Base-by-base conservation (phyloP, 2,329 filamentous ascomycete species). In the Xylaria sp. region DNA sequence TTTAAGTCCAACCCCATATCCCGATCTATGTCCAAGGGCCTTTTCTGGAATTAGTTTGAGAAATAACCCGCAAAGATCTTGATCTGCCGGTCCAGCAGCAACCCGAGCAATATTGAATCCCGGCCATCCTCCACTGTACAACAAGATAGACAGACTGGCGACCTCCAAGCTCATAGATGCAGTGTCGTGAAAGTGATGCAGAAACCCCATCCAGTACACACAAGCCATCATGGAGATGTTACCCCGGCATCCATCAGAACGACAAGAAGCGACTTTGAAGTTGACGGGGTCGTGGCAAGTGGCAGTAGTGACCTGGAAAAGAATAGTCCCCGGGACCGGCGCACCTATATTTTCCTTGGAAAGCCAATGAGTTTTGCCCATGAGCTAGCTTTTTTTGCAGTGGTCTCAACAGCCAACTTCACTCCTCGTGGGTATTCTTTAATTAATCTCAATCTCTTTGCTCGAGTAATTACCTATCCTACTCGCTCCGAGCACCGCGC, bases 361-460 rank as follows among this genome's bases (percentile, higher is more conserved):
- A 69, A 67, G 42, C 75, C 75, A 22, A 76, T 76, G 74, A 69
- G 71, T 29, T 49, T 74, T 25, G 38, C 61, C 42, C 74, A 73
- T 55, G 75, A 76, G 66, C 15, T 74, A 49, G 71, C 68, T 2
- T 76, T 76, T 68, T 74, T 76, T 58, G 55, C 56, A 17, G 61
- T 76, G 7, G 73, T 76, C 20, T 71, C 75, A 11, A 75, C 75
- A n/a, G 74, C 73, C 29, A 76, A 76, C 57, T 76, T 76, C 45
- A 76, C 74, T 44, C 74, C 75, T 36, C 74, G 75, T 76, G 61
- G 57, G 75, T 55, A 45, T 64, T 56, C 33, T 45, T 25, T 50
- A 13, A 25, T 20, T 6, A 39, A 1, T 45, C 47, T 22, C 27
- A 63, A 10, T 56, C n/a, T 20, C 42, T 31, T 58, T 27, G 6